A percentile compares a stretch with the other conserved stretches of the same genome.
phyloP scores from a whole-genome alignment of 345 rosid genomes.

The Viola odorata region DNA sequence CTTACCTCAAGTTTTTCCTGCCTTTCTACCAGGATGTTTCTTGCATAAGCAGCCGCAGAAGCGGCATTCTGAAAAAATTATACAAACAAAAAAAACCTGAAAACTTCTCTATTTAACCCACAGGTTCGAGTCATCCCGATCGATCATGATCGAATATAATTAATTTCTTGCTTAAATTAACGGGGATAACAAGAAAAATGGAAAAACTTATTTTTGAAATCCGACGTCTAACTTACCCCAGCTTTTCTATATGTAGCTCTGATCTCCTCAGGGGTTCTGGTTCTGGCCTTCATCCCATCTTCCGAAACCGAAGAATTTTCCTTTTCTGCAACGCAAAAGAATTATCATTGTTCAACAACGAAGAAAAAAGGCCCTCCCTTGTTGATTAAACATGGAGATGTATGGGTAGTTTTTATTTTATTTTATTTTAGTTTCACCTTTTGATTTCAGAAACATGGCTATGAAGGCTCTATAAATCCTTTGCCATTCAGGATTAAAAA shows the following conservation, averaged over 20 bases:
- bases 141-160: neutral
- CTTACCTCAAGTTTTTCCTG: conserved; percentile 11
- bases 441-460: no score
- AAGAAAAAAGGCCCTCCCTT: no score
- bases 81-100: neutral
- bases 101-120: no score
- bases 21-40: conserved; percentile 7
- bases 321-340: neutral
- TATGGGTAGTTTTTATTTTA: no score
- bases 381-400: no score
- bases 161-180: neutral
- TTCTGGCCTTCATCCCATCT: conserved; percentile 4
- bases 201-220: no score
- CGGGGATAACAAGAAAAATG: no score
- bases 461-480: no score
- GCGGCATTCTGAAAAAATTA: neutral
- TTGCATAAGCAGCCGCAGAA: conserved; percentile 4
- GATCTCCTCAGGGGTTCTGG: conserved; percentile 1
- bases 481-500: no score
- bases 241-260: neutral
- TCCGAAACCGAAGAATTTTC: neutral
- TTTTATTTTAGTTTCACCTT: no score
- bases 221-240: neutral
- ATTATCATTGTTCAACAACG: neutral
- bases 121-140: neutral